Evolutionary conservation across 345 rosid species (phyloP), one percentile per base, ranked within the genome.

Genomic region (Hibiscus mutabilis): DNA sequence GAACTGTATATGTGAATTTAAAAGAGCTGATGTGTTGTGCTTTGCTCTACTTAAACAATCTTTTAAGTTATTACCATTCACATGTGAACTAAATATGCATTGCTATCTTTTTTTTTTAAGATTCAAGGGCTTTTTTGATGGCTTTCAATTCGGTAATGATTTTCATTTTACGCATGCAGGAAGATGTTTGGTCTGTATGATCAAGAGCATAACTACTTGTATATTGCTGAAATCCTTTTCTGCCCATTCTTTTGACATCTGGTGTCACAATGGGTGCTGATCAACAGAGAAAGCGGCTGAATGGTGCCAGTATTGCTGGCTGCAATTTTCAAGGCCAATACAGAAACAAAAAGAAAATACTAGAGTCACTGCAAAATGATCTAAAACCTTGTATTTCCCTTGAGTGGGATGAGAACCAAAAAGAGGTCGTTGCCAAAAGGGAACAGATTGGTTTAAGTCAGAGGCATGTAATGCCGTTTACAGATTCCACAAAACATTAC

Each of bases 401-500:
- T 27, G 87, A 89, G 29, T 57, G 60, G 60, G 33, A 57, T 22
- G 60, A 14, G 60, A 57, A 57, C 60, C 60, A 57, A 24, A 87
- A 80, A 53, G 82, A 72, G 70, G 98, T 95, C 33, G 83, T 92
- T 55, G 90, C 99, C 67, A 95, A 80, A 82, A 88, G 71, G 88
- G 98, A 89, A 47, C 99, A 95, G 80, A 77, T 95, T 80, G 97
- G 92, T 25, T 44, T 95, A 42, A 83, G 87, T 74, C 56, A 70
- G 67, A 92, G 93, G 74, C 86, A 84, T 80, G 79, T 88, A 77
- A 90, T 84, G 80, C 83, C 88, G 18, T 88, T 86, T 80, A 64
- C 73, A 61, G 84, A 83, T 74, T 62, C 76, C 61, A 73, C 66
- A 78, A 81, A 86, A 29, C 80, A 68, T 60, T 69, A 77, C 59